Evolutionary conservation across 1,284 basidiomycete species (phyloP).

Genomic region (Ganoderma multipileum): DNA sequence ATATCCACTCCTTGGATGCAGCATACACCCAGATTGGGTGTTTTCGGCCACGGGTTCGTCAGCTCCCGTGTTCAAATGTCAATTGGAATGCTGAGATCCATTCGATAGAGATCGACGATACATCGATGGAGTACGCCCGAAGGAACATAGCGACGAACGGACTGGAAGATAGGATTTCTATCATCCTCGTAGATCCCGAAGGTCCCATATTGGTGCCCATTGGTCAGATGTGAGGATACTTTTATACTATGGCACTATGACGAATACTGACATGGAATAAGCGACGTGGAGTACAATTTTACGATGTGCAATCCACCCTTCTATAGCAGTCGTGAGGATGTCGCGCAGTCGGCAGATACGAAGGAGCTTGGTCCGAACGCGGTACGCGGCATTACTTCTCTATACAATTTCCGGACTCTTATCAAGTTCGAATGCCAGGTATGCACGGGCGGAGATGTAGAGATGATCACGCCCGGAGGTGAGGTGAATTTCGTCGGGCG

Average conservation of each 20-base stretch:
- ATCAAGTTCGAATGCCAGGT: slow-evolving; percentile 48
- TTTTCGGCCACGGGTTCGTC: slow-evolving; percentile 77
- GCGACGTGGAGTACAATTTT: slow-evolving; percentile 60
- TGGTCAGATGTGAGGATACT: slow-evolving; percentile 6
- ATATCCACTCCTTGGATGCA: slow-evolving; percentile 83
- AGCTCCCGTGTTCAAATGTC: neutral
- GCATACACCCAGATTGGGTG: slow-evolving; percentile 57
- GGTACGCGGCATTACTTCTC: slow-evolving; percentile 49
- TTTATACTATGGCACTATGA: no score
- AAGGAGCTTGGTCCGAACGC: slow-evolving; percentile 74
- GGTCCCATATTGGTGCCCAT: slow-evolving; percentile 47
- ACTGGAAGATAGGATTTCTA: slow-evolving; percentile 55
- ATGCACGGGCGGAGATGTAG: slow-evolving; percentile 83
- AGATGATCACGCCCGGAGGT: slow-evolving; percentile 90
- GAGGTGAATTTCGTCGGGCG: slow-evolving; percentile 80
- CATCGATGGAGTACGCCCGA: slow-evolving; percentile 61
- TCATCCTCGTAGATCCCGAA: slow-evolving; percentile 48
- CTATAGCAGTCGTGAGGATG: slow-evolving; percentile 77
- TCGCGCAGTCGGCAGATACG: slow-evolving; percentile 59
- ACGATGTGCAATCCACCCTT: slow-evolving; percentile 98
- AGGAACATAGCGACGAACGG: slow-evolving; percentile 63
- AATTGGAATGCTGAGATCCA: slow-evolving; percentile 7
- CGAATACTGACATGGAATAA: neutral
- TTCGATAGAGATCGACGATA: slow-evolving; percentile 68
- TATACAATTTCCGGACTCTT: no score